Conservation (phyloP, 1,284 basidiomycete species). For the Fistulina hepatica region DNA sequence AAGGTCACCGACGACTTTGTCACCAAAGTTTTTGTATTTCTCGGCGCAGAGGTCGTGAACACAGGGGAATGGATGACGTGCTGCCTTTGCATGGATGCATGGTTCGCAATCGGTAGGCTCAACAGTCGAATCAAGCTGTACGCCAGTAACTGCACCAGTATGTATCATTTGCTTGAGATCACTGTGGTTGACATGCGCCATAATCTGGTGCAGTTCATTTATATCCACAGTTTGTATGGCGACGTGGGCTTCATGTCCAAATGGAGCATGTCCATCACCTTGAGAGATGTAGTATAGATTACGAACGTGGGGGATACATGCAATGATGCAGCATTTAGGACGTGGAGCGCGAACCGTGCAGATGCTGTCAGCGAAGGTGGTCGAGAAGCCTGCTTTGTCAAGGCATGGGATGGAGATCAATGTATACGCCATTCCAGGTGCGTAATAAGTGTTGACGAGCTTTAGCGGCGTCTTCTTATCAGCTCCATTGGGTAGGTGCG, state of each 20-base stretch:
- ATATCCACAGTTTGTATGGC: not conserved
- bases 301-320: constrained; percentile 6
- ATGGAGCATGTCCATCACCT: not conserved
- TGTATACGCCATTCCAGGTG: constrained; percentile 8
- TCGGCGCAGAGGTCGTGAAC: not conserved
- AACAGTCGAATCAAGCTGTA: constrained; percentile 5
- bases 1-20: constrained; percentile 4
- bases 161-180: constrained; percentile 7
- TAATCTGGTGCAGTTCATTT: constrained; percentile 4
- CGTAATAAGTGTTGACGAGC: constrained; percentile 6
- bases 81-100: constrained; percentile 1
- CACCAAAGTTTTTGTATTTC: constrained; percentile 1
- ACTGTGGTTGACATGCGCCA: constrained; percentile 1
- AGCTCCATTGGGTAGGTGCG: constrained; percentile 7
- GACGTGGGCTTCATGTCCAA: not conserved
- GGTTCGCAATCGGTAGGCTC: constrained; percentile 2
- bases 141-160: constrained; percentile 4
- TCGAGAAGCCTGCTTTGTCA: constrained; percentile 7
- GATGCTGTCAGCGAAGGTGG: constrained; percentile 8
- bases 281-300: constrained; percentile 8
- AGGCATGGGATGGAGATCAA: constrained; percentile 5
- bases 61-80: not conserved
- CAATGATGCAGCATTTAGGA: constrained; percentile 5
- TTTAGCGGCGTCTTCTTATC: constrained; percentile 5
- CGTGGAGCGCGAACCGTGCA: constrained; percentile 6